Base-by-base conservation (phyloP, 2,329 filamentous ascomycete species). In the Domatiomyces globalis region DNA sequence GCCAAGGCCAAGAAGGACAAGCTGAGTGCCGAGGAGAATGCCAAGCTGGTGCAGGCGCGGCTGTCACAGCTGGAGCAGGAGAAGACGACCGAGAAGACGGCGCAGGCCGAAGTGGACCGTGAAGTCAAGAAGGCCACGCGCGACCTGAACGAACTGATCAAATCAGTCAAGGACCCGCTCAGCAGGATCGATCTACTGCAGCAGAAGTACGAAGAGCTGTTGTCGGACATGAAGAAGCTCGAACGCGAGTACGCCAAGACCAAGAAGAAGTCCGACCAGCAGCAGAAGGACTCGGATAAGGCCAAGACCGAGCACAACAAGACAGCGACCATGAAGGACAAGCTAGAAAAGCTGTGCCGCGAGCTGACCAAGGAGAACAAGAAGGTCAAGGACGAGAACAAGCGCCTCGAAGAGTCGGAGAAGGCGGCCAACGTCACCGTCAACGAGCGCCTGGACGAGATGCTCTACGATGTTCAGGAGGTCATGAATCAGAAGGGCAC, bases 301-400 rank as follows among this genome's bases (percentile, higher is more conserved):
- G 84, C 85, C 52, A 81, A 88, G 61, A 85, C 83, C 46, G 92
- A 98, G 66, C 74, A 95, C 51, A 90, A 81, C 70, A 95, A 95
- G 70, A 90, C 89, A 19, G 83, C 85, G 18, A 85, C 83, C 1
- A 80, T 96, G 65, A 95, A 94, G 67, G 89, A 96, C 67, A 96
- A 96, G 70, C 74, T 98, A 45, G 92, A 98, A 69, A 98, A 96
- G 66, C 74, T 98, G 29, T 95, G 89, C 62, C 77, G 92, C 51
- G 92, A 98, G 67, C 76, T 98, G 51, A 92, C 94, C 54, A 85
- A 90, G 62, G 92, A 98, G 65, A 98, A 98, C 68, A 96, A 96
- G 70, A 94, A 94, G 71, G 81, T 98, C 58, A 96, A 96, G 84
- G 85, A 88, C 70, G 92, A 98, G 68, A 94, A 95, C 67, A 90